A percentile compares a stretch with the other conserved stretches of the same genome.
phyloP scores from a whole-genome alignment of 2,329 filamentous ascomycete species.

The Neospermospora avenae region DNA sequence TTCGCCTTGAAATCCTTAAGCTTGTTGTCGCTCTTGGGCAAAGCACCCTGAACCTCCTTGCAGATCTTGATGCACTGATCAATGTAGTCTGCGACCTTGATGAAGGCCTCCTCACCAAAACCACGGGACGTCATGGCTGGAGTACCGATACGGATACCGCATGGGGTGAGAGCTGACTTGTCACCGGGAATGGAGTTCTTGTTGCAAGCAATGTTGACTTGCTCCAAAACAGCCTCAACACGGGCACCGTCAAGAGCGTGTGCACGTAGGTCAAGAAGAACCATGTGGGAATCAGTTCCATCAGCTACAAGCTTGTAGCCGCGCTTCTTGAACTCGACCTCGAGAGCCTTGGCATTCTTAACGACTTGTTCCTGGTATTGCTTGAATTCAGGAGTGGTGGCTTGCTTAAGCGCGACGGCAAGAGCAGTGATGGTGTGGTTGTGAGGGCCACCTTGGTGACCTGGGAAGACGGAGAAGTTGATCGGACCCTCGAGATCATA shows the following conservation, averaged over 20 bases:
- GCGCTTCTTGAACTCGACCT: conserved; percentile 77
- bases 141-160: conserved; percentile 92
- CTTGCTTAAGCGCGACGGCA: conserved; percentile 92
- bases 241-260: conserved; percentile 86
- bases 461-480: conserved; percentile 99
- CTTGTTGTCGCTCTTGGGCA: conserved; percentile 98
- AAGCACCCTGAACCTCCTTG: conserved; percentile 77
- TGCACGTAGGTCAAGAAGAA: conserved; percentile 89
- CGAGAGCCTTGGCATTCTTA: conserved; percentile 88
- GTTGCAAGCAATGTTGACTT: conserved; percentile 99
- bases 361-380: conserved; percentile 91
- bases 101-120: conserved; percentile 89
- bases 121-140: conserved; percentile 97
- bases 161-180: conserved; percentile 92
- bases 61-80: conserved; percentile 84
- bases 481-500: conserved; percentile 96
- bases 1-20: conserved; percentile 99
- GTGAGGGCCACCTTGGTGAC: conserved; percentile 97
- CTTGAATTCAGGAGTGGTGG: conserved; percentile 85
- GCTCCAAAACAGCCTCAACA: conserved; percentile 92
- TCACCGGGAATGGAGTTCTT: conserved; percentile 99
- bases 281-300: conserved; percentile 97
- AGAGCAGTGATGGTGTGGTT: conserved; percentile 99
- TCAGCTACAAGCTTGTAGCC: conserved; percentile 94
- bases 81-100: conserved; percentile 85